Base-by-base conservation (phyloP, 1,284 basidiomycete species). In the Mixia osmundae region DNA sequence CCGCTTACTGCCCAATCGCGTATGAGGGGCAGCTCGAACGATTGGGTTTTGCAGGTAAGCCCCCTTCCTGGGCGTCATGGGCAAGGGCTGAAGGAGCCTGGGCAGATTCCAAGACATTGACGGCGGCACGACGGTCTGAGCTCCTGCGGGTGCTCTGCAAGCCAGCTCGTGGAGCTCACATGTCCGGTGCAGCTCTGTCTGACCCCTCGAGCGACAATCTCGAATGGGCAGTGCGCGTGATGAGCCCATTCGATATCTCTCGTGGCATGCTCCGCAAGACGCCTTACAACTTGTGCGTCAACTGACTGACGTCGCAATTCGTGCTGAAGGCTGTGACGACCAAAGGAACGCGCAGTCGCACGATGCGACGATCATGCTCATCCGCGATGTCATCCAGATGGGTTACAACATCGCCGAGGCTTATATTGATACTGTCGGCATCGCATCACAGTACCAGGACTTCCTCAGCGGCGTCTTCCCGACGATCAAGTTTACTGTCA, bases 361-460 rank as follows among this genome's bases (percentile, higher is more conserved):
- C 59, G 71, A 87, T 42, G 83, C 85, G 1, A 97, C 91, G 0
- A 66, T 95, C 29, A 61, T 71, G 9, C 68, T 97, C 43, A 89
- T 97, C 40, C 68, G 70, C 14, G 72, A 77, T 40, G 72, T 87
- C 7, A 61, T 91, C 8, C 64, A 69, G n/a, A 63, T 66, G 29
- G 82, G 82, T 0, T 71, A 94, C 37, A 61, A 73, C 23, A 57
- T 97, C n/a, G 70, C 74, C 24, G 45, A 91, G 75, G 77, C 89
- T 36, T 97, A 76, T 51, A 87, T 97, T 40, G 89, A 97, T 54
- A 89, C 91, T 0, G 68, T 97, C 1, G 89, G 89, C 24, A 76
- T 73, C 16, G 77, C 80, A 1, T 70, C 70, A 18, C 71, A 74
- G 30, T 95, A 91, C 57, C 68, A 87, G 57, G 64, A 67, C 14